Evolutionary conservation across 169 alveolate species (phyloP).

Genomic region (Plasmodium reichenowi): DNA sequence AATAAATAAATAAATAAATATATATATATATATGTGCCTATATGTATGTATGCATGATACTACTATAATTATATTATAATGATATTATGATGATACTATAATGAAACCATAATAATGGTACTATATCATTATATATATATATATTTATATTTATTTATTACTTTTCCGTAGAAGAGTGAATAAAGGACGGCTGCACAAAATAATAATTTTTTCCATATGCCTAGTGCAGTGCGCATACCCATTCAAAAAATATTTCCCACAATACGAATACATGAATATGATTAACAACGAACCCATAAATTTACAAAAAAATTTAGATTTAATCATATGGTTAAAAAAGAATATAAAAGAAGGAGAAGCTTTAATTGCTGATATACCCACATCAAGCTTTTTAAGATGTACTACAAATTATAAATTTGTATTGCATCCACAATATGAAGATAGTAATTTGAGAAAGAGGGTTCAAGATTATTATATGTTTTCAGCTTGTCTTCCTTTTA

Average conservation of each 20-base stretch:
- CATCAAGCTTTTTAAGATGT: conserved; percentile 64
- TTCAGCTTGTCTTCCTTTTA: conserved; percentile 41
- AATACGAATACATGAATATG: conserved; percentile 36
- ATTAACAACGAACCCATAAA: conserved; percentile 7
- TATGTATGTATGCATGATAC: background rate
- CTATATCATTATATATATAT: background rate
- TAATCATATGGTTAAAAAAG: conserved; percentile 32
- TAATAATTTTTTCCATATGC: conserved; percentile 11
- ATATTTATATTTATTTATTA: background rate
- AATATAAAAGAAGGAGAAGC: conserved; percentile 49
- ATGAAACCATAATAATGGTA: too few relatives aligned
- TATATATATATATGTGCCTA: background rate
- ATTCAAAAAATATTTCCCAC: conserved; percentile 49
- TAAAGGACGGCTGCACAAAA: background rate
- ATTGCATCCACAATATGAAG: conserved; percentile 74
- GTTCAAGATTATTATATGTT: conserved; percentile 65
- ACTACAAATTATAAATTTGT: conserved; percentile 53
- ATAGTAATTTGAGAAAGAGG: conserved; percentile 32
- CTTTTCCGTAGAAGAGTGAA: background rate
- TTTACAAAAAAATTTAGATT: conserved; percentile 25
- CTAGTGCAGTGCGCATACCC: conserved; percentile 32
- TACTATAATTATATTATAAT: too few relatives aligned
- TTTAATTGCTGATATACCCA: conserved; percentile 52
- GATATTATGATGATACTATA: too few relatives aligned
- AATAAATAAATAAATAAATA: background rate